Evolutionary conservation across 768 basidiomycete species (phyloP), one percentile per base, ranked within the genome.

Genomic region (Boletus rufocinnamomeus): DNA sequence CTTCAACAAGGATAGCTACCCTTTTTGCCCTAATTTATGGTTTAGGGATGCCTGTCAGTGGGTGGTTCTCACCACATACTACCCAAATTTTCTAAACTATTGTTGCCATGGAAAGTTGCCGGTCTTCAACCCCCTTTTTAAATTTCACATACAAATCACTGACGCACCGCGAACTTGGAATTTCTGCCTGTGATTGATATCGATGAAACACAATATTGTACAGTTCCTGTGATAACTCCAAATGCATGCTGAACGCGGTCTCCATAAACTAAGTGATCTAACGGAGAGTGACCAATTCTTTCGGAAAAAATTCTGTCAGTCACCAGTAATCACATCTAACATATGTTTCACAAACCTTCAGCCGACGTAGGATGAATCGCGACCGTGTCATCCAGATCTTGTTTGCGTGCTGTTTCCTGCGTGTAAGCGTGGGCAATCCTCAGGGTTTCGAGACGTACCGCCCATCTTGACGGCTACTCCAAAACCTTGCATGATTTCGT

Each of bases 401-500:
- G 73, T 77, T 95, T 94, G 25, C 81, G 83, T 6, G 93, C 92
- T 76, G 32, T 25, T 47, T n/a, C 19, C 17, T 43, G 34, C 3
- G 10, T 23, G 30, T 73, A 14, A 67, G 59, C 8, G 9, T 27
- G n/a, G 23, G 50, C 17, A 25, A 35, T 35, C 17, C 7, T 21
- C 16, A 14, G 8, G 2, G 25, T 40, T 43, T 52, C 8, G 10
- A 35, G 11, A 74, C 80, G 13, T 65, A 83, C 80, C 82, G 23
- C 91, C 91, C 96, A 98, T 96, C 80, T 98, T 98, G 66, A 99
- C 80, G 14, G 97, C 97, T n/a, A 98, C 93, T 2, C 79, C 92
- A 74, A 97, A 98, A 62, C 96, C 96, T 80, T 99, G 97, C 76
- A 95, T 76, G 65, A 90, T 84, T 76, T 99, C 97, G 70, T 99